Evolutionary conservation across 208 protist species (phyloP).

Genomic region (Trypanosoma vivax): DNA sequence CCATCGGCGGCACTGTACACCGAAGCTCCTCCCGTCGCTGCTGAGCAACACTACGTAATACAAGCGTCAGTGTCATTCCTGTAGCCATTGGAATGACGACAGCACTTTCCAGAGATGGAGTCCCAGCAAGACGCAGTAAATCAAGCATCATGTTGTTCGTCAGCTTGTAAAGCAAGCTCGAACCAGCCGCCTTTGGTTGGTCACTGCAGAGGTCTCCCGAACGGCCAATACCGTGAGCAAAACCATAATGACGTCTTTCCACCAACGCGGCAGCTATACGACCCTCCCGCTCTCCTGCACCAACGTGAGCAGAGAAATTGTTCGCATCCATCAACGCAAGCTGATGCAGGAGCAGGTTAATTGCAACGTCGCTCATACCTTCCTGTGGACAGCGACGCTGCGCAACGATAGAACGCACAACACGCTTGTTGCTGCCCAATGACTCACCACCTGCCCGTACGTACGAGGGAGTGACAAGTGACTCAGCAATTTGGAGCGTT

Average conservation of each 20-base stretch:
- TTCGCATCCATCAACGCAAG: constrained; percentile 93
- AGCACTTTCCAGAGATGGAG: constrained; percentile 27
- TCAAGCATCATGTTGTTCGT: constrained; percentile 90
- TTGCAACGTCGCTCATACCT: constrained; percentile 79
- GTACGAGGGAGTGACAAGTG: constrained; percentile 44
- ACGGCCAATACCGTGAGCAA: constrained; percentile 95
- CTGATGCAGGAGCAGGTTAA: constrained; percentile 89
- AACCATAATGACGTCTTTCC: constrained; percentile 62
- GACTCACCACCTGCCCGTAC: constrained; percentile 43
- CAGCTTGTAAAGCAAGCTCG: constrained; percentile 89
- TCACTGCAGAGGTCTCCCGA: constrained; percentile 90
- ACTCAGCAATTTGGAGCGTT: constrained; percentile 31
- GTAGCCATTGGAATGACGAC: constrained; percentile 94
- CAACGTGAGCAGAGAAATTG: constrained; percentile 85
- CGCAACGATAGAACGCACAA: constrained; percentile 52
- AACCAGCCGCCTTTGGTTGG: constrained; percentile 98
- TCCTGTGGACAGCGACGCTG: constrained; percentile 87
- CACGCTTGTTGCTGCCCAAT: constrained; percentile 23
- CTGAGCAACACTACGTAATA: constrained; percentile 57
- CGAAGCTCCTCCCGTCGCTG: constrained; percentile 10
- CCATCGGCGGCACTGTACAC: neutral
- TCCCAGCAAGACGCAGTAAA: constrained; percentile 52
- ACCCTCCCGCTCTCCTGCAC: constrained; percentile 96
- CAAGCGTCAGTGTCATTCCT: constrained; percentile 91
- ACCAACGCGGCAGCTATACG: constrained; percentile 87